Conservation (phyloP, 192 early-diverging fungal species). For the Gryganskiella cystojenkinii region DNA sequence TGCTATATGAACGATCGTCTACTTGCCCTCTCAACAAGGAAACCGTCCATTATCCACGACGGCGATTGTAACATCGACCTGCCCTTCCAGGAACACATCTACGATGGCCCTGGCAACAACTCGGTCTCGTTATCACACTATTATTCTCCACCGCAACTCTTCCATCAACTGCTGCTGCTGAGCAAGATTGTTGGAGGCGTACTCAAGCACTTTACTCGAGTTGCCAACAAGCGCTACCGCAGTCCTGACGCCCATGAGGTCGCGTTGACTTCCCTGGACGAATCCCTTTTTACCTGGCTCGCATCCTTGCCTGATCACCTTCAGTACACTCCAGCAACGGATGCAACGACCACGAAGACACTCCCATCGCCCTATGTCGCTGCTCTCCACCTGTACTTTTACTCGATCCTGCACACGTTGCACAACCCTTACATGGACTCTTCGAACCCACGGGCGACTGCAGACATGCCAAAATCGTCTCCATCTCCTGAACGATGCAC, state of each 20-base stretch:
- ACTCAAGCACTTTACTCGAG: constrained; percentile 48
- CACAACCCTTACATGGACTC: constrained; percentile 65
- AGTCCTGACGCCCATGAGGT: constrained; percentile 47
- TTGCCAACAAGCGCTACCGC: constrained; percentile 39
- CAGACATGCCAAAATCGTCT: constrained; percentile 48
- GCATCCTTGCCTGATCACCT: constrained; percentile 57
- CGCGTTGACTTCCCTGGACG: constrained; percentile 47
- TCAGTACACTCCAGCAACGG: constrained; percentile 58
- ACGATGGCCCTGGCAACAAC: constrained; percentile 52
- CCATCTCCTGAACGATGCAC: constrained; percentile 45
- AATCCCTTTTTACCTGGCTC: constrained; percentile 59
- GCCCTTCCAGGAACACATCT: constrained; percentile 48
- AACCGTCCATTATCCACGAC: constrained; percentile 52
- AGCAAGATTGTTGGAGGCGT: constrained; percentile 50
- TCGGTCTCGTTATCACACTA: constrained; percentile 42
- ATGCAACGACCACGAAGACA: constrained; percentile 39
- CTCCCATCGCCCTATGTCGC: constrained; percentile 43
- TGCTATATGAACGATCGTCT: constrained; percentile 57
- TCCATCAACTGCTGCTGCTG: constrained; percentile 37
- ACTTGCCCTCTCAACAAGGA: constrained; percentile 41
- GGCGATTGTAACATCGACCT: constrained; percentile 49
- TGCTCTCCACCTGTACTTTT: constrained; percentile 61
- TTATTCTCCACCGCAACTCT: constrained; percentile 49
- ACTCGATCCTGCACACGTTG: constrained; percentile 62
- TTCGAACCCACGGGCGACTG: constrained; percentile 46